phyloP scores from a whole-genome alignment of 148 eudicot species.

The Silene latifolia region DNA sequence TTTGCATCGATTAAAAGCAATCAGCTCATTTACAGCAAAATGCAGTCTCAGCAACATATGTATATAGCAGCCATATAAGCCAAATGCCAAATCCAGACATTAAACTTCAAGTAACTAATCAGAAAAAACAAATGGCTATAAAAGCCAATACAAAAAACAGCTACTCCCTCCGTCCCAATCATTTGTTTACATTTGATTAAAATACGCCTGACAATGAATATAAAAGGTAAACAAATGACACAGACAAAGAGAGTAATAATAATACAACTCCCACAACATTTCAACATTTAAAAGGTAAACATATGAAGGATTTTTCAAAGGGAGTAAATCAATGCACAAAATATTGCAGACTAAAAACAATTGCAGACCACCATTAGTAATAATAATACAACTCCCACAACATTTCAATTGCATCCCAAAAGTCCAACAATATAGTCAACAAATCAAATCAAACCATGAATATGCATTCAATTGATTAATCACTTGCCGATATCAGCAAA shows the following conservation, averaged over 20 bases:
- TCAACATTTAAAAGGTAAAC: too few species aligned
- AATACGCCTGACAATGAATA: too few species aligned
- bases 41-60: neutral
- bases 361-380: too few species aligned
- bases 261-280: too few species aligned
- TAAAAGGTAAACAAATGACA: too few species aligned
- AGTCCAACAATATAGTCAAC: constrained; percentile 8
- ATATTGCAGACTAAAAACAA: too few species aligned
- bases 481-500: neutral
- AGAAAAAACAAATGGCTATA: neutral
- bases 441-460: neutral
- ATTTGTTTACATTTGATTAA: too few species aligned
- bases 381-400: neutral
- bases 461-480: too few species aligned
- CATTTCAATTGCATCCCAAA: constrained; percentile 2
- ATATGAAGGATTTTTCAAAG: too few species aligned
- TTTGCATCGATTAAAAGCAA: neutral
- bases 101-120: neutral
- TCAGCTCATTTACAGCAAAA: neutral
- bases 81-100: neutral
- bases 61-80: neutral
- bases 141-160: too few species aligned
- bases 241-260: too few species aligned
- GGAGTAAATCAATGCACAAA: too few species aligned
- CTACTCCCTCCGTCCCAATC: neutral